Conservation (phyloP, 73 alveolate genomes). For the Paramecium sonneborni region DNA sequence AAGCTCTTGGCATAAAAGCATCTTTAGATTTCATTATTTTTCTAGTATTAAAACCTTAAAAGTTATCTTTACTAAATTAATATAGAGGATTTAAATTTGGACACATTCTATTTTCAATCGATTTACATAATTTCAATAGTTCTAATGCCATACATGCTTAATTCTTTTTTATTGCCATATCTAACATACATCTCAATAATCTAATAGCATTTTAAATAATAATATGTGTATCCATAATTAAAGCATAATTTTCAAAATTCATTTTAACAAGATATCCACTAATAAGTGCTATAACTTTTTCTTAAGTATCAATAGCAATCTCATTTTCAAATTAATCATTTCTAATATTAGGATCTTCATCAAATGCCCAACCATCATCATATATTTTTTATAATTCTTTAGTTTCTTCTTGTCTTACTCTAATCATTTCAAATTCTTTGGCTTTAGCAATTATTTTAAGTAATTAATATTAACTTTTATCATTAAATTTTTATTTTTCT, state of each 20-base stretch:
- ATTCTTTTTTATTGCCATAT: slow-evolving; percentile 91
- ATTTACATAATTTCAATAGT: slow-evolving; percentile 83
- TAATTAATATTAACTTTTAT: slow-evolving; percentile 78
- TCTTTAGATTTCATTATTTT: slow-evolving; percentile 76
- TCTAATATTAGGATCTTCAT: slow-evolving; percentile 11
- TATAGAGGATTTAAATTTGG: slow-evolving; percentile 89
- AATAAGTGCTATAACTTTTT: slow-evolving; percentile 90
- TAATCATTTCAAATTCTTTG: slow-evolving; percentile 90
- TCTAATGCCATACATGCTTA: slow-evolving; percentile 82
- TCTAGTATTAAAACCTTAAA: slow-evolving; percentile 77
- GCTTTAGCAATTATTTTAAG: slow-evolving; percentile 85
- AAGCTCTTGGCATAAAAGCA: slow-evolving; percentile 85
- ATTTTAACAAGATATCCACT: slow-evolving; percentile 82
- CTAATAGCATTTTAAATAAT: slow-evolving; percentile 96
- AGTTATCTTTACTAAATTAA: slow-evolving; percentile 84
- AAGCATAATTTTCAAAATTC: slow-evolving; percentile 81
- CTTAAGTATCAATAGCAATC: slow-evolving; percentile 76
- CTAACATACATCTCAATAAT: slow-evolving; percentile 96
- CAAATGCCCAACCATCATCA: slow-evolving; percentile 57
- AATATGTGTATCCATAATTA: slow-evolving; percentile 93
- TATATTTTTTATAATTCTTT: slow-evolving; percentile 82
- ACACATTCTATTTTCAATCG: slow-evolving; percentile 90
- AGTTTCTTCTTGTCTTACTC: slow-evolving; percentile 93
- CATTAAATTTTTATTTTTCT: slow-evolving; percentile 56
- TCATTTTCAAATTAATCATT: neutral